Conservation (phyloP, 108 stramenopile species). For the Nitzschia inconspicua region DNA sequence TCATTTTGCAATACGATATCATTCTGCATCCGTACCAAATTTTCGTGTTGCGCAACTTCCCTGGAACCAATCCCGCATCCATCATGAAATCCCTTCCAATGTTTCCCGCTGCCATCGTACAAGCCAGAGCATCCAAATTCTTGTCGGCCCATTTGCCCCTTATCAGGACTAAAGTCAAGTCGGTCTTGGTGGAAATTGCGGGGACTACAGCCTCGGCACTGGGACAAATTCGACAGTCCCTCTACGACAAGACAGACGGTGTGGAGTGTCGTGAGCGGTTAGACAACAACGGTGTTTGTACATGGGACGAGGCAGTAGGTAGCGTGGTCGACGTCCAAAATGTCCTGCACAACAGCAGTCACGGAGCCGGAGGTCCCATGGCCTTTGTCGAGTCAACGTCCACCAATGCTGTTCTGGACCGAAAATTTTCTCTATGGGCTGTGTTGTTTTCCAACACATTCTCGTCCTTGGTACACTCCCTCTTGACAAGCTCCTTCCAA, state of each 20-base stretch:
- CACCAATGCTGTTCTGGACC: constrained; percentile 6
- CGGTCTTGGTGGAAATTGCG: constrained; percentile 72
- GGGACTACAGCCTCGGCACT: constrained; percentile 82
- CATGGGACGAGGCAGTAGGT: constrained; percentile 81
- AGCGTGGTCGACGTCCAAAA: constrained; percentile 65
- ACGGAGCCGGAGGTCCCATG: constrained; percentile 23
- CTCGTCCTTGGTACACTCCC: constrained; percentile 77
- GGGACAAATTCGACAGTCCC: constrained; percentile 80
- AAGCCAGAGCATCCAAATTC: constrained; percentile 72
- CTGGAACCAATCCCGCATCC: constrained; percentile 7
- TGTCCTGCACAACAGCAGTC: constrained; percentile 40
- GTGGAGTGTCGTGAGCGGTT: constrained; percentile 53
- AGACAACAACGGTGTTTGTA: constrained; percentile 45
- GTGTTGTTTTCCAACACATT: constrained; percentile 84
- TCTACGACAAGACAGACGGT: constrained; percentile 89
- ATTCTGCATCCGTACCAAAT: constrained; percentile 83
- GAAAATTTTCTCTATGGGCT: constrained; percentile 79
- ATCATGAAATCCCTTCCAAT: constrained; percentile 69
- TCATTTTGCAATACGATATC: constrained; percentile 82
- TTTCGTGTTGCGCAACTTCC: constrained; percentile 66
- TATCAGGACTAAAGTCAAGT: constrained; percentile 80
- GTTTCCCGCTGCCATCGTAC: constrained; percentile 57
- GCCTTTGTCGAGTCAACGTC: not conserved
- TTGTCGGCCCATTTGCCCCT: constrained; percentile 78
- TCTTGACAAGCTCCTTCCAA: constrained; percentile 78